Base-by-base conservation (phyloP, 768 basidiomycete species). In the Suillus discolor region DNA sequence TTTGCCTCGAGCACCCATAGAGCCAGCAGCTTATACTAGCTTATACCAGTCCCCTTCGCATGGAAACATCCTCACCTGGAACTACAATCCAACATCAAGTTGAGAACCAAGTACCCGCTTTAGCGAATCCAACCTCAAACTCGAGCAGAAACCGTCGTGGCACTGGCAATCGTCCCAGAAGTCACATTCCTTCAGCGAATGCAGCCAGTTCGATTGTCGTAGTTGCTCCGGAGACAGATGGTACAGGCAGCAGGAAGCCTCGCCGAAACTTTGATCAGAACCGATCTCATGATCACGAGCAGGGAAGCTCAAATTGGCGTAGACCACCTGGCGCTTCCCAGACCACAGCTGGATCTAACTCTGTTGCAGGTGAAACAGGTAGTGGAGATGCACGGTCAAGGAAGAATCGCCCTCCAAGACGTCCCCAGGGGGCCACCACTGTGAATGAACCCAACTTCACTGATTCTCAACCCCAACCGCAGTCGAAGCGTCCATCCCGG, bases 401-500 rank as follows among this genome's bases (percentile, higher is more conserved):
- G 41, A 41, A 4, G 11, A 60, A 11, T 20, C 25, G 25, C 5
- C 25, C 11, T 42, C 11, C 6, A 1, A 60, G 12, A 42, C 28
- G 11, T 42, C 25, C 6, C 6, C 59, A 60, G 59, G 59, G 11
- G 12, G 23, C 18, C 1, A 8, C 3, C 41, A 7, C 28, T 15
- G 18, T 18, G 6, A 42, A 31, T 20, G 28, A 42, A 42, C 41
- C 28, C 25, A 20, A 18, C 6, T 3, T 42, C 28, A 2, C n/a
- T 39, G 54, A 51, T 13, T n/a, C 47, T 28, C 42, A 59, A 47
- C 28, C 53, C 15, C 41, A 59, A 36, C 6, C 62, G 0, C 62
- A 61, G 13, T 57, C 65, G 6, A 49, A 68, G 9, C 73, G 71
- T 23, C 68, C 60, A 47, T 68, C 69, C 20, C 82, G 81, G 34